Evolutionary conservation across 2,329 filamentous ascomycete genomes (phyloP).

Genomic region (Scytalidium lignicola): DNA sequence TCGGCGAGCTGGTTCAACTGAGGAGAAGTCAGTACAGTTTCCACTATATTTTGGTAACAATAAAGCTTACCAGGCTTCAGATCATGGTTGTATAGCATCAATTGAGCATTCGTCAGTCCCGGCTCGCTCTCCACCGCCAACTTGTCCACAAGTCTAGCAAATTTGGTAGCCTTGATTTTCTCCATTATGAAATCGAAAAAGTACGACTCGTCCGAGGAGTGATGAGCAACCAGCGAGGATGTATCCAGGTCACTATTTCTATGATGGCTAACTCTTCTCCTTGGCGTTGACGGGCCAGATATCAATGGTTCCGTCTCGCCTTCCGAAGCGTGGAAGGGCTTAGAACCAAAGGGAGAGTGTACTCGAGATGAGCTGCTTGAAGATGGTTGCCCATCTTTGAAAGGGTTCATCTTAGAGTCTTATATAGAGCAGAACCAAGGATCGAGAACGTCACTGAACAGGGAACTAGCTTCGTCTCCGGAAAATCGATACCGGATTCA

Average conservation of each 20-base stretch:
- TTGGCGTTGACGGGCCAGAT: conserved; percentile 9
- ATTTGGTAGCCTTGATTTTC: conserved; percentile 21
- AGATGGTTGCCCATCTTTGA: neutral
- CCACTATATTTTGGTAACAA: conserved; percentile 10
- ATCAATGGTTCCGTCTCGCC: conserved; percentile 15
- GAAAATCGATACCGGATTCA: neutral
- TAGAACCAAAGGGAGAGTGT: neutral
- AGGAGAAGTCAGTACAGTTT: conserved; percentile 15
- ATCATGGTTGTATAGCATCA: conserved; percentile 84
- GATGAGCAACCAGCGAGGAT: neutral
- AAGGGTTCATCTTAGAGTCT: neutral
- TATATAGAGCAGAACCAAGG: conserved; percentile 1
- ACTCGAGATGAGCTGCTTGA: neutral
- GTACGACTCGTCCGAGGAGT: conserved; percentile 21
- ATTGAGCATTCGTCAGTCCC: conserved; percentile 70
- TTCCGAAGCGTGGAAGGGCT: conserved; percentile 2
- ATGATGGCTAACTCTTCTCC: conserved; percentile 5
- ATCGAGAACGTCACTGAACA: neutral
- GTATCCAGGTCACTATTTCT: conserved; percentile 7
- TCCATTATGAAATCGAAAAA: conserved; percentile 37
- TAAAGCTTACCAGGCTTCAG: conserved; percentile 53
- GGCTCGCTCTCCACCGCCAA: conserved; percentile 70
- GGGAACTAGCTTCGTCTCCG: neutral
- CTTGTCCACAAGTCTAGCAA: conserved; percentile 41
- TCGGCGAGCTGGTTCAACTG: conserved; percentile 70